Conservation (phyloP, 108 stramenopile genomes). For the Cyclotella atomus region DNA sequence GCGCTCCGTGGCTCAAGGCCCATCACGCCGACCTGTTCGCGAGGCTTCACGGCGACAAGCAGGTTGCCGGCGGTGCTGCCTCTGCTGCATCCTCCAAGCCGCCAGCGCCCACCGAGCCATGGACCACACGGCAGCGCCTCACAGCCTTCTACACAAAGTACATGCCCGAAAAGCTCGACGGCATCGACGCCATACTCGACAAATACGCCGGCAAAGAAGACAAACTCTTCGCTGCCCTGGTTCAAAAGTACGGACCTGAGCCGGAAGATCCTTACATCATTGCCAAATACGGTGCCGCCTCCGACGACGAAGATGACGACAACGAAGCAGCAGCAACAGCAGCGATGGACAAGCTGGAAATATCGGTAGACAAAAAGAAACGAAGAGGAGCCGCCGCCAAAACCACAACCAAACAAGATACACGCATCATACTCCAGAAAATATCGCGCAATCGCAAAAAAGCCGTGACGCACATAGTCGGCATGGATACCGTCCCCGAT, state of each 20-base stretch:
- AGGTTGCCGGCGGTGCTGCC: not conserved
- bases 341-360: conserved; percentile 50
- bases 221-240: conserved; percentile 82
- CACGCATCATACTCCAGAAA: conserved; percentile 85
- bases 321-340: conserved; percentile 40
- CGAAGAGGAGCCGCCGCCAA: conserved; percentile 83
- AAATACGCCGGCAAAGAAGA: conserved; percentile 94
- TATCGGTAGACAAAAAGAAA: conserved; percentile 58
- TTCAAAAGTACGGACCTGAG: conserved; percentile 90
- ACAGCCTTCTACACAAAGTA: conserved; percentile 85
- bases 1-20: conserved; percentile 76
- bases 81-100: not conserved
- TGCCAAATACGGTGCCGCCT: conserved; percentile 60
- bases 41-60: conserved; percentile 37
- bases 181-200: conserved; percentile 68
- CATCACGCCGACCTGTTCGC: conserved; percentile 63
- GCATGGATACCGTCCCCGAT: conserved; percentile 91
- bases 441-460: conserved; percentile 81
- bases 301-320: conserved; percentile 58
- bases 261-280: conserved; percentile 82
- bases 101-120: conserved; percentile 60
- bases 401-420: conserved; percentile 64
- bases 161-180: conserved; percentile 82
- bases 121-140: conserved; percentile 81
- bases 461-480: conserved; percentile 88